Evolutionary conservation across 2,329 filamentous ascomycete genomes (phyloP).

Genomic region (Chaetomiaceae sp.): DNA sequence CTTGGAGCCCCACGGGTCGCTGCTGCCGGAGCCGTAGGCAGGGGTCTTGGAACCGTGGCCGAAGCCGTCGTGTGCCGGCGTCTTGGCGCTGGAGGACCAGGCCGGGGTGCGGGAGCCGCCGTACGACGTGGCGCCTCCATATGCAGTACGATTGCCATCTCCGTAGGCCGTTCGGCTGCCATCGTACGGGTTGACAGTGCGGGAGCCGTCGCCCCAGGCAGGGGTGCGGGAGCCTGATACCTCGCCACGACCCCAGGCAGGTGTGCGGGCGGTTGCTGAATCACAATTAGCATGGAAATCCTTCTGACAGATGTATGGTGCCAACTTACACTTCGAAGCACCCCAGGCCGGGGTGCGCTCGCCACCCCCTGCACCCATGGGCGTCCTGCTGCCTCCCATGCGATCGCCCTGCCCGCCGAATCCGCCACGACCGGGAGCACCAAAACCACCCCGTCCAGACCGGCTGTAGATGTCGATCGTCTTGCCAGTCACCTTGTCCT

Average conservation of each 20-base stretch:
- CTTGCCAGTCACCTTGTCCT: conserved; percentile 75
- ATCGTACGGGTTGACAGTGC: conserved; percentile 66
- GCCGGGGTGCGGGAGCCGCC: conserved; percentile 70
- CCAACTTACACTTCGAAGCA: conserved; percentile 54
- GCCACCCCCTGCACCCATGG: conserved; percentile 53
- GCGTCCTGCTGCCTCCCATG: conserved; percentile 64
- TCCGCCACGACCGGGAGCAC: conserved; percentile 20
- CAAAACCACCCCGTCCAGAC: conserved; percentile 38
- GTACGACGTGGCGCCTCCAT: conserved; percentile 66
- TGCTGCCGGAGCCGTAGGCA: conserved; percentile 45
- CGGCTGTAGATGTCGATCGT: conserved; percentile 64
- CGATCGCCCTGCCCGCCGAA: conserved; percentile 47
- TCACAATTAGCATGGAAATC: conserved; percentile 16
- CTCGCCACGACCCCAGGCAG: conserved; percentile 55
- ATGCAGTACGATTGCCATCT: conserved; percentile 72
- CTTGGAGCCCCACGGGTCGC: conserved; percentile 66
- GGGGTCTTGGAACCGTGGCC: conserved; percentile 64
- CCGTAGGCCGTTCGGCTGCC: conserved; percentile 75
- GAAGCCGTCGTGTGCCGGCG: conserved; percentile 60
- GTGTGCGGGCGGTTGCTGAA: conserved; percentile 54
- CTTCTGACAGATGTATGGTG: no score
- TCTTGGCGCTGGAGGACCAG: conserved; percentile 74
- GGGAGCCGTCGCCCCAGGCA: conserved; percentile 64
- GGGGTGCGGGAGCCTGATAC: conserved; percentile 60
- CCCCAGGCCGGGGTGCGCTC: conserved; percentile 77